These are phyloP conservation scores for Cicer chorassanicum DNA, from an alignment of 306 rosid species.

Conservation along the genomic window DNA sequence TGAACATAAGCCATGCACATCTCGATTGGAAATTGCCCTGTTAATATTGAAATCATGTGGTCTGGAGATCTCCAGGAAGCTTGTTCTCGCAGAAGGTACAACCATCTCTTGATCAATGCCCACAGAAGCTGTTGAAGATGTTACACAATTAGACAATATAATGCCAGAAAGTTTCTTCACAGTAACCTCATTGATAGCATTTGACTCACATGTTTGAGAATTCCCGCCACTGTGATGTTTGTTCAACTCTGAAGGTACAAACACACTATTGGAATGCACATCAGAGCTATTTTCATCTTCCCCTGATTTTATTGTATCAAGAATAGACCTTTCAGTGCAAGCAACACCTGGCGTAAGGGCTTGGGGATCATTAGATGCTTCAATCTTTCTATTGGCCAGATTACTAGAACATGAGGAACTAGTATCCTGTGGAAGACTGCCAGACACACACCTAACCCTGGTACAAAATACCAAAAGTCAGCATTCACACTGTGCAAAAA, in stretches of 20 bases:
- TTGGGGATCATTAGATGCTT: constrained; percentile 42
- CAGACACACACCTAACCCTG: constrained; percentile 56
- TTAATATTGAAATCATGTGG: constrained; percentile 37
- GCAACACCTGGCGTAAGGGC: constrained; percentile 26
- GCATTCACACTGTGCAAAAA: constrained; percentile 1
- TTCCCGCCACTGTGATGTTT: constrained; percentile 39
- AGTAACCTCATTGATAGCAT: constrained; percentile 33
- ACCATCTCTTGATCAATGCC: constrained; percentile 43
- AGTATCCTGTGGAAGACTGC: constrained; percentile 42
- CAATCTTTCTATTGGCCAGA: constrained; percentile 42
- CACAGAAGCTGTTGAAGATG: constrained; percentile 38
- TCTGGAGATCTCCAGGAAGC: constrained; percentile 37
- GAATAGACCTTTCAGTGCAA: constrained; percentile 42
- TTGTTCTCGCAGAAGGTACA: constrained; percentile 34
- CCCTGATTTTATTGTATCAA: constrained; percentile 38
- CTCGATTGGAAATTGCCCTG: constrained; percentile 41
- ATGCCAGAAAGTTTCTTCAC: constrained; percentile 39
- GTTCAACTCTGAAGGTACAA: constrained; percentile 30
- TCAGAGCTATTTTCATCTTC: constrained; percentile 38
- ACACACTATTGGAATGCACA: constrained; percentile 31
- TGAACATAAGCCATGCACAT: constrained; percentile 46
- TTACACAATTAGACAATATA: constrained; percentile 41
- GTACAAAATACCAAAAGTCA: constrained; percentile 30
- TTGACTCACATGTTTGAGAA: constrained; percentile 45
- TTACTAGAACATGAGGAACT: constrained; percentile 33